Conservation (phyloP, 768 basidiomycete genomes). For the Trametes coccinea region DNA sequence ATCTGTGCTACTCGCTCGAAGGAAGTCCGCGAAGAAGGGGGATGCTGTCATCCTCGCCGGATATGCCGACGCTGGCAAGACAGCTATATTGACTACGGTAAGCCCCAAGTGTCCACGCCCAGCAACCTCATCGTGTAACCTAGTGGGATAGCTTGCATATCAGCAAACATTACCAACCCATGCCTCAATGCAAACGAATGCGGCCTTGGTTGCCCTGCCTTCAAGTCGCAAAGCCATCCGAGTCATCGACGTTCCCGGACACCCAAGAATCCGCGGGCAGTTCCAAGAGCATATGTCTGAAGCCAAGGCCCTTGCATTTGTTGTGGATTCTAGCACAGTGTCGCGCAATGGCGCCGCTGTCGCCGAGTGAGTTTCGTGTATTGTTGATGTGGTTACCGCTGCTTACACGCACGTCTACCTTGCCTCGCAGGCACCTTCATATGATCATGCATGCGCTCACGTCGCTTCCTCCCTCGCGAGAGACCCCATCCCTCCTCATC, state of each 20-base stretch:
- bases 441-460: constrained; percentile 66
- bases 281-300: constrained; percentile 64
- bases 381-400: not conserved
- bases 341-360: constrained; percentile 74
- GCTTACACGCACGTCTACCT: not conserved
- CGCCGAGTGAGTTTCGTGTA: constrained; percentile 64
- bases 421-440: constrained; percentile 64
- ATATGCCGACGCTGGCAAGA: constrained; percentile 77
- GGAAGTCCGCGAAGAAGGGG: constrained; percentile 49
- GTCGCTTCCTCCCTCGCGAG: constrained; percentile 70
- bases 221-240: constrained; percentile 46
- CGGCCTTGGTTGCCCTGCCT: constrained; percentile 47
- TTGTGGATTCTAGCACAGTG: constrained; percentile 77
- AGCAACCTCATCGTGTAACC: not conserved
- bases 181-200: constrained; percentile 76
- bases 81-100: constrained; percentile 71
- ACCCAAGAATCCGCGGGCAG: constrained; percentile 75
- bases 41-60: constrained; percentile 76
- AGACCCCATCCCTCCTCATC: constrained; percentile 60
- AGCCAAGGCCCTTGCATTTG: constrained; percentile 70
- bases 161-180: constrained; percentile 65
- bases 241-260: constrained; percentile 81
- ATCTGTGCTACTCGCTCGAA: constrained; percentile 43
- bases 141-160: constrained; percentile 56
- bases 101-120: constrained; percentile 25